Base-by-base conservation (phyloP, 2,329 filamentous ascomycete genomes). In the Colletotrichum siamense region DNA sequence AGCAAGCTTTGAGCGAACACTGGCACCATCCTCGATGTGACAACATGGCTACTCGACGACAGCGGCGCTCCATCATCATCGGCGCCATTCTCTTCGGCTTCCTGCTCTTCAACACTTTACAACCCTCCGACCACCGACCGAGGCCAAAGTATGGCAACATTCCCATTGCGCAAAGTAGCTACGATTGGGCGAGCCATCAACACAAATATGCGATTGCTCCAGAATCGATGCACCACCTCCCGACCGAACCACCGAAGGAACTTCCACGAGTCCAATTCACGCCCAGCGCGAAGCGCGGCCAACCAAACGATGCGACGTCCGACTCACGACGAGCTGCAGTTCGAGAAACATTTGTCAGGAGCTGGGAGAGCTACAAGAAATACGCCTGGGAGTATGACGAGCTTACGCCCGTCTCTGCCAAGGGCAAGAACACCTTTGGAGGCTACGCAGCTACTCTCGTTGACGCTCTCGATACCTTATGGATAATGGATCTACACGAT, bases 401-500 rank as follows among this genome's bases (percentile, higher is more conserved):
- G 75, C 78, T 89, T n/a, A 81, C 82, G 30, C 88, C 88, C 5
- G 74, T 89, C 36, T 83, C 83, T 26, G 87, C 86, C 30, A 73
- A 79, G 5, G 82, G 78, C 44, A 82, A 84, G 39, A 84, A 87
- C 61, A 83, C 84, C 18, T 89, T 88, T 79, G 86, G 86, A 26
- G 88, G 87, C 13, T 89, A 86, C 85, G 86, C 84, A 8, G 87
- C 86, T 1, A 88, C 87, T 7, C 79, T 88, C 63, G 85, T 88
- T 18, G 87, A 88, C 77, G 81, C 85, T 15, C 81, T 89, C 76
- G 89, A 91, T 77, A 89, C 88, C 10, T 81, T 91, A 8, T 91
- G 88, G 88, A 90, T 91, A 55, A 90, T 91, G 89, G 89, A 85
- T 6, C 72, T 91, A 80, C 87, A 86, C 77, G 82, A 78, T 3